phyloP scores from a whole-genome alignment of 805 yeast genomes.

The Wickerhamomyces rabaulensis region DNA sequence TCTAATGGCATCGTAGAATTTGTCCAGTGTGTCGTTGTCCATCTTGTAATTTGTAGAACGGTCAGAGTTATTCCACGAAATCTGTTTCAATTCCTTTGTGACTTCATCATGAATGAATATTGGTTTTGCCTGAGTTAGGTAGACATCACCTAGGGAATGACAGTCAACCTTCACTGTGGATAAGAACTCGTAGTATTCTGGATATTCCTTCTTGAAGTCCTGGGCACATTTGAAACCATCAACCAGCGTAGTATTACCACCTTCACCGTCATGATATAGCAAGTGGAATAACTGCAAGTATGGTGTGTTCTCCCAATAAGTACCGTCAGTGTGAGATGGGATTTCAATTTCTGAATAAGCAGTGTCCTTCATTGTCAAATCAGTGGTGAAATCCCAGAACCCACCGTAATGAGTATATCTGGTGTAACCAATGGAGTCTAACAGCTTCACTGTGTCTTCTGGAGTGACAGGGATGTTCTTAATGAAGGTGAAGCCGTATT shows the following conservation, averaged over 20 bases:
- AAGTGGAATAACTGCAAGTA: constrained; percentile 67
- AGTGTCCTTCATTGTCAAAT: constrained; percentile 60
- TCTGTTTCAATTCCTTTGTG: constrained; percentile 50
- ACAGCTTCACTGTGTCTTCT: constrained; percentile 51
- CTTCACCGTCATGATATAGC: constrained; percentile 56
- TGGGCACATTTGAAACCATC: constrained; percentile 63
- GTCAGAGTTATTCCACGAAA: constrained; percentile 70
- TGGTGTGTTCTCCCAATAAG: constrained; percentile 71
- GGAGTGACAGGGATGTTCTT: constrained; percentile 57
- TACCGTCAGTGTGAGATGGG: constrained; percentile 66
- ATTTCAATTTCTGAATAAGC: constrained; percentile 68
- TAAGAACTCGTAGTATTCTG: constrained; percentile 47
- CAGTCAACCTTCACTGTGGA: constrained; percentile 52
- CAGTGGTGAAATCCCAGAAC: constrained; percentile 73
- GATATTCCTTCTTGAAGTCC: constrained; percentile 38
- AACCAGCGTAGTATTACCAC: constrained; percentile 63
- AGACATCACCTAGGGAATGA: constrained; percentile 69
- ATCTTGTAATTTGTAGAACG: constrained; percentile 47
- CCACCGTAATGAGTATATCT: constrained; percentile 76
- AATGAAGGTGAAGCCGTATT: constrained; percentile 56
- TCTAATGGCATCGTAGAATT: constrained; percentile 51
- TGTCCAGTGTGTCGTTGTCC: constrained; percentile 38
- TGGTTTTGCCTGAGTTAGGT: constrained; percentile 62
- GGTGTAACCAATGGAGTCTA: constrained; percentile 53
- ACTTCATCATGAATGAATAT: constrained; percentile 46